phyloP scores from a whole-genome alignment of 768 basidiomycete species.

The Boletus vinaceobasis region DNA sequence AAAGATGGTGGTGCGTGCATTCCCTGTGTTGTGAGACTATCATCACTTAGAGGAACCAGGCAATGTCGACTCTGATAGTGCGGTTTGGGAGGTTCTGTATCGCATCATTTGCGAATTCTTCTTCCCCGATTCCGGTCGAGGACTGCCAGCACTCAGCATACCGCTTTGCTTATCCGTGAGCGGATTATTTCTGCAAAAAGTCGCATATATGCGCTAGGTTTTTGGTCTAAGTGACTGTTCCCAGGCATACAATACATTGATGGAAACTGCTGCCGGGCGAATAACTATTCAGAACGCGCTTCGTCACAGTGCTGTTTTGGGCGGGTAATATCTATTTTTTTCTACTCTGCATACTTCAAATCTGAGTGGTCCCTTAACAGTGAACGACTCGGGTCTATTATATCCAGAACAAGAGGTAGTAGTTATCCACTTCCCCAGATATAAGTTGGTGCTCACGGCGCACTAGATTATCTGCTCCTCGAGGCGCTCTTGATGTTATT shows the following conservation, averaged over 20 bases:
- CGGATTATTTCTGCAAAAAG: conserved; percentile 5
- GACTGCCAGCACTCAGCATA: conserved; percentile 19
- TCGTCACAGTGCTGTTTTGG: conserved; percentile 41
- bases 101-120: conserved; percentile 37
- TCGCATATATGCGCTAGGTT: conserved; percentile 28
- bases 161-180: conserved; percentile 26
- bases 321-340: conserved; percentile 40
- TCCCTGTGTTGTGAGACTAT: not conserved
- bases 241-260: conserved; percentile 54
- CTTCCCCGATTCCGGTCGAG: conserved; percentile 26
- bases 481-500: conserved; percentile 57
- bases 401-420: conserved; percentile 48
- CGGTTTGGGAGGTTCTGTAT: conserved; percentile 28
- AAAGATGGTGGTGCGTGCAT: conserved; percentile 16
- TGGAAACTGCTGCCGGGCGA: conserved; percentile 43
- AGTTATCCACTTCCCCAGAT: not conserved
- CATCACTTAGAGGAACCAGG: conserved; percentile 9
- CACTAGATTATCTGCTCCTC: conserved; percentile 51
- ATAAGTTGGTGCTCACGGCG: not conserved
- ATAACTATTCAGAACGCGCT: conserved; percentile 44
- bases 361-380: conserved; percentile 26
- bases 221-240: conserved; percentile 13
- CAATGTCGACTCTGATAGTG: conserved; percentile 18
- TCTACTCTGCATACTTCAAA: not conserved
- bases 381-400: conserved; percentile 43